phyloP scores from a whole-genome alignment of 2,329 filamentous ascomycete species.

The Aspergillus tamarii region DNA sequence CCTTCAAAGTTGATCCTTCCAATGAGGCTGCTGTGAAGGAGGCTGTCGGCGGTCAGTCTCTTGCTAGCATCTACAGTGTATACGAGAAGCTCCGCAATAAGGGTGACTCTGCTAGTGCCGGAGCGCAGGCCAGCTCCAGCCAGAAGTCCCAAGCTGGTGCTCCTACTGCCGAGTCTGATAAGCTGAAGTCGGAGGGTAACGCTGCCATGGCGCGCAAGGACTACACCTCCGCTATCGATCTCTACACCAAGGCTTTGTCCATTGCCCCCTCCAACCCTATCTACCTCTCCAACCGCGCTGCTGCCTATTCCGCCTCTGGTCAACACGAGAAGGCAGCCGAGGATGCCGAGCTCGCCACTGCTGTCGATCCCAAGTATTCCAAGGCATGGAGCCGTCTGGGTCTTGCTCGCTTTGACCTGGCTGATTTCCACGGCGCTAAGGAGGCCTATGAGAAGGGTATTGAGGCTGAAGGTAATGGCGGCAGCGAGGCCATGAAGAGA shows the following conservation, averaged over 20 bases:
- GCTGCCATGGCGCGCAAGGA: slow-evolving; percentile 94
- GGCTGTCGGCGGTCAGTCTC: slow-evolving; percentile 82
- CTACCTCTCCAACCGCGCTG: slow-evolving; percentile 96
- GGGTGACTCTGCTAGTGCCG: slow-evolving; percentile 49
- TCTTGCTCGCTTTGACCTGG: slow-evolving; percentile 86
- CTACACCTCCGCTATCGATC: slow-evolving; percentile 77
- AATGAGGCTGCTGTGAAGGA: slow-evolving; percentile 73
- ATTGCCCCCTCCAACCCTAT: slow-evolving; percentile 86
- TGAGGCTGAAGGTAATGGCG: slow-evolving; percentile 89
- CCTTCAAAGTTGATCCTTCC: slow-evolving; percentile 89
- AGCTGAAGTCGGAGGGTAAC: slow-evolving; percentile 88
- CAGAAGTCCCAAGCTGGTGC: slow-evolving; percentile 40
- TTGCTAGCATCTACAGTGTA: slow-evolving; percentile 88
- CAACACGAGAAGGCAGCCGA: slow-evolving; percentile 82
- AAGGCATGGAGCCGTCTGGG: slow-evolving; percentile 96
- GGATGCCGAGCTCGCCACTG: slow-evolving; percentile 89
- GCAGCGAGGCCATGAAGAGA: slow-evolving; percentile 96
- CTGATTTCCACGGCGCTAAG: slow-evolving; percentile 88
- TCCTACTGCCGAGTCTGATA: slow-evolving; percentile 73
- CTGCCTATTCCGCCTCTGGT: slow-evolving; percentile 81
- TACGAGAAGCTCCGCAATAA: slow-evolving; percentile 91
- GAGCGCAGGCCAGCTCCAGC: slow-evolving; percentile 43
- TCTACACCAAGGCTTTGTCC: slow-evolving; percentile 84
- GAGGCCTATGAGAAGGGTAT: slow-evolving; percentile 94
- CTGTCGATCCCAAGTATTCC: slow-evolving; percentile 87